Evolutionary conservation across 148 eudicot genomes (phyloP).

Genomic region (Heliamphora exappendiculata): DNA sequence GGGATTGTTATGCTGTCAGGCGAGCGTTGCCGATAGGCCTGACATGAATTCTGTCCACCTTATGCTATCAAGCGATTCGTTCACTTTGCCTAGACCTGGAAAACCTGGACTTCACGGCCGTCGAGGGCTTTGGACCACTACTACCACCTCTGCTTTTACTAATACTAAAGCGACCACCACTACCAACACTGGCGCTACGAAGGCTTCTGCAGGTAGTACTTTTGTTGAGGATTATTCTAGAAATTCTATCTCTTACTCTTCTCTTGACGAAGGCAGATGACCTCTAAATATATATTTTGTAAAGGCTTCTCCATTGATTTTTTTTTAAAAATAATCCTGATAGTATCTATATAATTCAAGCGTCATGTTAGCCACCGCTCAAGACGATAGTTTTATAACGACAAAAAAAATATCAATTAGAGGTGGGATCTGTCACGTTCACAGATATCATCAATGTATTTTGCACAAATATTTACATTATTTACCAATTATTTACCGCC

Average conservation of each 20-base stretch:
- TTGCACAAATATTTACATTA: no score
- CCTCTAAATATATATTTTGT: neutral
- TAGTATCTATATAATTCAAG: no score
- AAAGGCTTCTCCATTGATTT: neutral
- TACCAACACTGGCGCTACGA: conserved; percentile 24
- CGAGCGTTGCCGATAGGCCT: conserved; percentile 56
- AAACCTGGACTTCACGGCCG: conserved; percentile 78
- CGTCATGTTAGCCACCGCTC: no score
- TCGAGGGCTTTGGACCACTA: conserved; percentile 30
- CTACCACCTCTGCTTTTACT: conserved; percentile 30
- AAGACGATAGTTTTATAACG: no score
- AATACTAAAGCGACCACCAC: conserved; percentile 20
- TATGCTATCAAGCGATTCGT: conserved; percentile 62
- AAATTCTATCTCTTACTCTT: conserved; percentile 74
- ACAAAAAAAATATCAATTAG: no score
- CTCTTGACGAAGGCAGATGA: conserved; percentile 62
- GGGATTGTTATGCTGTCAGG: conserved; percentile 75
- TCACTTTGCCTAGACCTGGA: conserved; percentile 57
- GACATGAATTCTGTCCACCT: conserved; percentile 67
- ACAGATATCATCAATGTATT: no score
- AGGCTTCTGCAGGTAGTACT: conserved; percentile 25
- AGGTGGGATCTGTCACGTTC: no score
- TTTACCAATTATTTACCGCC: neutral
- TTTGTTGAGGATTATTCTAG: conserved; percentile 54
- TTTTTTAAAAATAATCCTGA: no score